A percentile compares a stretch with the other conserved stretches of the same genome.
Conservation (phyloP, 805 yeast genomes). For the Ogataea parapolymorpha region DNA sequence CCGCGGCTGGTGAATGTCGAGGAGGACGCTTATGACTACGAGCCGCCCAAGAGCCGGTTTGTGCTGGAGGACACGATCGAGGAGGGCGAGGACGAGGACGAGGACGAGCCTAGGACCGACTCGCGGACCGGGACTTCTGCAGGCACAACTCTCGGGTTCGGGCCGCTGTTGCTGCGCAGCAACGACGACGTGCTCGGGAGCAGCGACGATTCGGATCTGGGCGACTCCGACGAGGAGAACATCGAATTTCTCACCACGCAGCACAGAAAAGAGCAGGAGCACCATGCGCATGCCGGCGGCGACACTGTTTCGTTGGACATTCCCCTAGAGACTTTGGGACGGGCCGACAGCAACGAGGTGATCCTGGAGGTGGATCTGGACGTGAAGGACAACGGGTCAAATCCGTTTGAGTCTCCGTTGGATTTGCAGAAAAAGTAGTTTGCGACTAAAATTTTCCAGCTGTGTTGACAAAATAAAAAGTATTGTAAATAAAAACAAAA, state of each 20-base stretch:
- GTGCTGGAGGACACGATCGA: slow-evolving; percentile 20
- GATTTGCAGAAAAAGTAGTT: slow-evolving; percentile 11
- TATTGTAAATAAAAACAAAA: slow-evolving; percentile 21
- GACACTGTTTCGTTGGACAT: slow-evolving; percentile 11
- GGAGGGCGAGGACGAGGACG: slow-evolving; percentile 21
- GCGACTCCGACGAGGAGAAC: slow-evolving; percentile 33
- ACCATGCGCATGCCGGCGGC: slow-evolving; percentile 8
- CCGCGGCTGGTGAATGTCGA: slow-evolving; percentile 28
- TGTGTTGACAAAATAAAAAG: slow-evolving; percentile 20
- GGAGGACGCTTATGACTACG: slow-evolving; percentile 27
- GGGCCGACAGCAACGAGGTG: slow-evolving; percentile 14
- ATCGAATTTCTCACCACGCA: slow-evolving; percentile 28
- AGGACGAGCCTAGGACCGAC: slow-evolving; percentile 10
- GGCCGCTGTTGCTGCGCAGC: slow-evolving; percentile 13
- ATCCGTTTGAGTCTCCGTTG: slow-evolving; percentile 21
- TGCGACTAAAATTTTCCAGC: slow-evolving; percentile 9
- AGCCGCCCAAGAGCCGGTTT: slow-evolving; percentile 21
- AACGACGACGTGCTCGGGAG: slow-evolving; percentile 11
- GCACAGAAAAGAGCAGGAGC: slow-evolving; percentile 21
- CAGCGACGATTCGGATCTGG: slow-evolving; percentile 25
- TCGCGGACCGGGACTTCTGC: not conserved
- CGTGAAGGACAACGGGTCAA: slow-evolving; percentile 1
- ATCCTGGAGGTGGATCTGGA: slow-evolving; percentile 22
- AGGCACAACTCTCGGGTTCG: slow-evolving; percentile 8
- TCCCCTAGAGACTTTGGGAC: slow-evolving; percentile 18